Conservation (phyloP, 257 asterid species). For the Coffea eugenioides region DNA sequence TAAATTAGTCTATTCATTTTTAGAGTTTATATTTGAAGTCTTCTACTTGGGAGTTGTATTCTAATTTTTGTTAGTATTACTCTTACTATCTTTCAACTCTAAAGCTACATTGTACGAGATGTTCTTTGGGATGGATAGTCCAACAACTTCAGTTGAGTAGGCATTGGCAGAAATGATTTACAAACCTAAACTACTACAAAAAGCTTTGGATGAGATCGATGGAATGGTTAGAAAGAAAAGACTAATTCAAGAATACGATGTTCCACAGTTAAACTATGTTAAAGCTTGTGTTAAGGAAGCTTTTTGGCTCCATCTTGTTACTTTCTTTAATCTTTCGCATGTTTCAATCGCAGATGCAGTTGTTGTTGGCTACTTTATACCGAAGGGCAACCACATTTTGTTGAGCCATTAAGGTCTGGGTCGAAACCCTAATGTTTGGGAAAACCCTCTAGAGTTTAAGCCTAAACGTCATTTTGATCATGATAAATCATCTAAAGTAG, state of each 20-base stretch:
- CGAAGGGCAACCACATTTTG: not conserved
- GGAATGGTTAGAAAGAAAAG: constrained; percentile 5
- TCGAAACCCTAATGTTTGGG: constrained; percentile 16
- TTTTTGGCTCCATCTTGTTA: no score
- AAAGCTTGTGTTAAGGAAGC: no score
- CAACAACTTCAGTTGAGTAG: constrained; percentile 20
- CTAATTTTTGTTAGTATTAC: no score
- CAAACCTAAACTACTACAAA: not conserved
- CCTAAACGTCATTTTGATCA: constrained; percentile 10
- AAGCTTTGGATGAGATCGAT: constrained; percentile 14
- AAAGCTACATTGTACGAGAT: constrained; percentile 5
- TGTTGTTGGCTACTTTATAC: no score
- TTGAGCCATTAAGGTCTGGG: constrained; percentile 13
- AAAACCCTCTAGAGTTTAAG: not conserved
- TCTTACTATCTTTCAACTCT: no score
- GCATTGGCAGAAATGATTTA: constrained; percentile 19
- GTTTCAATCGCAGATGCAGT: no score
- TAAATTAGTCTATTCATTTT: no score
- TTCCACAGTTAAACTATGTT: no score
- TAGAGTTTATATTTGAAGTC: no score
- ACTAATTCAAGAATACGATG: not conserved
- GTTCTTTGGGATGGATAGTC: constrained; percentile 19
- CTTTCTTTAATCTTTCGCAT: no score
- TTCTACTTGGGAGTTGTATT: no score
- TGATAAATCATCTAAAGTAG: not conserved